Percentiles rank a stretch among this genome's conserved stretches.
phyloP scores from a whole-genome alignment of 164 flowering plant genomes.

The Buxus sempervirens region DNA sequence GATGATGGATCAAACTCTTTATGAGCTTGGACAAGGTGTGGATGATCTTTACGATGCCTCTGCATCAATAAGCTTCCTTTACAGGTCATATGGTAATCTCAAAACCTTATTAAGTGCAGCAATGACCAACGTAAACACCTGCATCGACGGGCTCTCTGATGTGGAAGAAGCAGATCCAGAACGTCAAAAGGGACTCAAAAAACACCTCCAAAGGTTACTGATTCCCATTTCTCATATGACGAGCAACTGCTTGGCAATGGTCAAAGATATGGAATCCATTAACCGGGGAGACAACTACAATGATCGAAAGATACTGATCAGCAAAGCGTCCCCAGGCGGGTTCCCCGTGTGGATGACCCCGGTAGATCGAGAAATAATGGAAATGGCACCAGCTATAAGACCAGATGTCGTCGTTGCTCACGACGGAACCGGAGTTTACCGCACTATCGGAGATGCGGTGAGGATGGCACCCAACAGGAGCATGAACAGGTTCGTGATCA shows the following conservation, averaged over 20 bases:
- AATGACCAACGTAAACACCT: conserved; percentile 50
- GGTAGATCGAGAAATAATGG: conserved; percentile 24
- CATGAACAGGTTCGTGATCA: conserved; percentile 31
- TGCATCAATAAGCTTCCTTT: neutral
- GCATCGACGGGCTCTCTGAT: conserved; percentile 40
- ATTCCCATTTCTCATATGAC: conserved; percentile 35
- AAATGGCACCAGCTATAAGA: conserved; percentile 1
- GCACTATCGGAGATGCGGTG: conserved; percentile 37
- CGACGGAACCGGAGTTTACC: conserved; percentile 42
- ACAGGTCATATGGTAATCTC: conserved; percentile 23
- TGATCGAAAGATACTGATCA: neutral
- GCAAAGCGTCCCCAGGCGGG: neutral
- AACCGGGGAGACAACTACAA: neutral
- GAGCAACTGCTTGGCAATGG: conserved; percentile 38
- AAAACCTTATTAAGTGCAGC: conserved; percentile 49
- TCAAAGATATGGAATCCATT: conserved; percentile 27
- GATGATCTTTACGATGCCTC: conserved; percentile 15
- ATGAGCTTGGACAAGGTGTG: conserved; percentile 32
- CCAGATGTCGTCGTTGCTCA: conserved; percentile 32
- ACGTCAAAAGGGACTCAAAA: conserved; percentile 19
- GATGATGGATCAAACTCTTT: conserved; percentile 38
- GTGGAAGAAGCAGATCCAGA: conserved; percentile 22
- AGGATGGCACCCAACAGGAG: conserved; percentile 39
- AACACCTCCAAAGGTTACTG: conserved; percentile 21
- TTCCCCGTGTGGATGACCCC: conserved; percentile 24